A percentile compares a stretch with the other conserved stretches of the same genome.
phyloP scores from a whole-genome alignment of 306 rosid species.

The Vigna unguiculata region DNA sequence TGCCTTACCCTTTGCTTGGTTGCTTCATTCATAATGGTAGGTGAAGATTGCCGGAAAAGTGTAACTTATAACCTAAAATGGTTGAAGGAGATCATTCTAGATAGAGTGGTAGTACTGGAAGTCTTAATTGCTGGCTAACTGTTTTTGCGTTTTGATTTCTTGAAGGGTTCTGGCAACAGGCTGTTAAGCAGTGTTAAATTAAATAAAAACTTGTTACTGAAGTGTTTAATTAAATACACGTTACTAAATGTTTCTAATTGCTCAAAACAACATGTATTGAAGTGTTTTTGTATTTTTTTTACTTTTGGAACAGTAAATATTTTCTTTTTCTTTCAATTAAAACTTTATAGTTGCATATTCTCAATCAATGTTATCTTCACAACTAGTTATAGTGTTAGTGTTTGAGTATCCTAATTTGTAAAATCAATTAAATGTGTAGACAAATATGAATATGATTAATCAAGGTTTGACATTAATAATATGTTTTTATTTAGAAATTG shows the following conservation, averaged over 20 bases:
- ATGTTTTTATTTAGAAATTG: constrained; percentile 3
- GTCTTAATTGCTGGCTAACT: not conserved
- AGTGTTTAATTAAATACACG: not conserved
- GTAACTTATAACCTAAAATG: not conserved
- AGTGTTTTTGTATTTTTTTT: not conserved
- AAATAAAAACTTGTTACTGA: too few relatives aligned
- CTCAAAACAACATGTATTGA: not conserved
- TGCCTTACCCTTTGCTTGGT: not conserved
- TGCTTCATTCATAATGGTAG: not conserved
- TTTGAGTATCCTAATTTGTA: not conserved
- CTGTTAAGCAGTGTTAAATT: not conserved
- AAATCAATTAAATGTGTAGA: constrained; percentile 1
- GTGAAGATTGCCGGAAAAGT: not conserved
- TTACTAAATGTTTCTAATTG: not conserved
- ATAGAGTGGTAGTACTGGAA: not conserved
- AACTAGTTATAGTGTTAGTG: not conserved
- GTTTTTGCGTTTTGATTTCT: not conserved
- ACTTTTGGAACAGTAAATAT: not conserved
- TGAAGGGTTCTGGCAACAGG: not conserved
- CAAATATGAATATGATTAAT: not conserved
- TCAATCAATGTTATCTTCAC: not conserved
- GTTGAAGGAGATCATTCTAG: not conserved
- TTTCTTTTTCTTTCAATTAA: not conserved
- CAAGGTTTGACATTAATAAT: not conserved
- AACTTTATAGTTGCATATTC: not conserved